Evolutionary conservation across 2,329 filamentous ascomycete genomes (phyloP), one percentile per base, ranked within the genome.

Genomic region (Whalleya microplaca): DNA sequence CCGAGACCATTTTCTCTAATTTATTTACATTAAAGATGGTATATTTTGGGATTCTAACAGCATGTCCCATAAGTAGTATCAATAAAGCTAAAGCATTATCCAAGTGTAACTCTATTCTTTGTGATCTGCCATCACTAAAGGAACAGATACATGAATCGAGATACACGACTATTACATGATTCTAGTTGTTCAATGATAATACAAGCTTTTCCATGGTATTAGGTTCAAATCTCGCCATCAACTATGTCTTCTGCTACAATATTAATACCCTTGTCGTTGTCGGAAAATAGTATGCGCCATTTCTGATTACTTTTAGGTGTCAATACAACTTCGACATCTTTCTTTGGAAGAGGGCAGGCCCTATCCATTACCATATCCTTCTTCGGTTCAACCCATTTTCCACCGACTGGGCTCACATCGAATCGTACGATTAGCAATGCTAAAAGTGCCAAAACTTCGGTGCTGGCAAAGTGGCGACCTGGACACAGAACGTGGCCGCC

Each of bases 391-490:
- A 48, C 10, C 62, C 62, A 62, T 46, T 51, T 41, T 0, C 59
- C 62, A 10, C 14, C 45, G 14, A 48, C 40, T 6, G 59, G 59
- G 6, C 49, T 41, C 7, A 61, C 47, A 29, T 62, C 59, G 23
- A 62, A 55, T 14, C 62, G 45, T 7, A 53, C 52, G 18, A 64
- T 53, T 4, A 62, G 41, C 40, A 64, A 46, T 44, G 59, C 59
- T 20, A 56, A 18, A n/a, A 64, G 45, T 3, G 59, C 49, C 43
- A 63, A 41, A 29, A 61, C 53, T 40, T 64, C 59, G 10, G 62
- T 63, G 42, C 50, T 61, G 16, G 59, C 57, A 41, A 63, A 54
- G 43, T 63, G 59, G 10, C 62, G 59, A 7, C 60, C 60, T 5
- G 57, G 59, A 42, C 59, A 64, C 20, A 61, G 29, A 10, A 63